Evolutionary conservation across 495 filamentous ascomycete species (phyloP).

Genomic region (Neurospora sp.): DNA sequence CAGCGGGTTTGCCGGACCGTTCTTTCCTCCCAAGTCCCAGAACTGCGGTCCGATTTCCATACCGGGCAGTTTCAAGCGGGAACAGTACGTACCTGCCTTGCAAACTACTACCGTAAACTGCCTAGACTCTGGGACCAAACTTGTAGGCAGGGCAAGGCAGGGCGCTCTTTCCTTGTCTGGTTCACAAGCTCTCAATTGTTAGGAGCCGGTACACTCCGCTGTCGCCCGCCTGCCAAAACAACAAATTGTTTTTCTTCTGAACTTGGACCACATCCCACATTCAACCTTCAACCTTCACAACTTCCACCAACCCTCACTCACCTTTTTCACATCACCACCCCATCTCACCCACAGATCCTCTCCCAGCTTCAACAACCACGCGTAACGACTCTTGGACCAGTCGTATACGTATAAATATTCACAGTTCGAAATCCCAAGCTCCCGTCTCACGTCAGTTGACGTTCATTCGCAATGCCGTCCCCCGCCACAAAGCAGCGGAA

Average conservation of each 20-base stretch:
- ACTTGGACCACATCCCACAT: background rate
- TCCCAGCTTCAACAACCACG: background rate
- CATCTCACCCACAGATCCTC: background rate
- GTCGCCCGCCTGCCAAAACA: background rate
- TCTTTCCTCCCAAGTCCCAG: background rate
- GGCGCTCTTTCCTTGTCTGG: background rate
- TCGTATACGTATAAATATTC: background rate
- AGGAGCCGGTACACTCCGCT: background rate
- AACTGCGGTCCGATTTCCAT: background rate
- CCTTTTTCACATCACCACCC: background rate
- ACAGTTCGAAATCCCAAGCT: background rate
- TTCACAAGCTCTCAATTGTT: background rate
- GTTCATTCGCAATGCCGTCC: conserved; percentile 47
- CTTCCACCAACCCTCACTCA: background rate
- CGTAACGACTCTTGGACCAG: background rate
- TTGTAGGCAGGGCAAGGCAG: background rate
- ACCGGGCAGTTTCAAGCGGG: background rate
- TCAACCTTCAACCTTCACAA: background rate
- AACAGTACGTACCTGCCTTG: background rate
- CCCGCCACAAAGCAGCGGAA: conserved; percentile 86
- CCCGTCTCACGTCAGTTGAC: background rate
- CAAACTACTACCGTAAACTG: background rate
- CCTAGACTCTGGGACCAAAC: background rate
- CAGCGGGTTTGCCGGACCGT: background rate
- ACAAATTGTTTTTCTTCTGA: background rate